These are phyloP conservation scores for Cladorrhinum samala DNA, from an alignment of 495 filamentous ascomycete species.

Conservation along the genomic window DNA sequence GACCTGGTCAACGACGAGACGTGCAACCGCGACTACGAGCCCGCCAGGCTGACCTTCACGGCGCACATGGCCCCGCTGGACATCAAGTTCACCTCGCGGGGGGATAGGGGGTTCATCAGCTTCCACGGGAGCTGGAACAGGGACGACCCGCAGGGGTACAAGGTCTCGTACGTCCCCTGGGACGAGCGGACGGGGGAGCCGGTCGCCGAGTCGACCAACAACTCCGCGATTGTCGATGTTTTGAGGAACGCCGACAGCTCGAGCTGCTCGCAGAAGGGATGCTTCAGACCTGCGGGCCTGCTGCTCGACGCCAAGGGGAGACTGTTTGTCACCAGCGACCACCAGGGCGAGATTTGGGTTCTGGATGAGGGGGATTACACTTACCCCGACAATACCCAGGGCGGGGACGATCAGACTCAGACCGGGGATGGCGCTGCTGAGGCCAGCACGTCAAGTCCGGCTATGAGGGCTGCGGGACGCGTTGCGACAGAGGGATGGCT, in stretches of 20 bases:
- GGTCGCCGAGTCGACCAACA: constrained; percentile 32
- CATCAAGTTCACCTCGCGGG: constrained; percentile 42
- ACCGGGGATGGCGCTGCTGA: constrained; percentile 1
- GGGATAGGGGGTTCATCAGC: constrained; percentile 26
- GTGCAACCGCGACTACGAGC: constrained; percentile 34
- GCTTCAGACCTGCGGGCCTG: constrained; percentile 53
- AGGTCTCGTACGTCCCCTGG: constrained; percentile 43
- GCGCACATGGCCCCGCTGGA: constrained; percentile 59
- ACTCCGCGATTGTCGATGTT: constrained; percentile 40
- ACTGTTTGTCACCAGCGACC: constrained; percentile 52
- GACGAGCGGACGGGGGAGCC: constrained; percentile 33
- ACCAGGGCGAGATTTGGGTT: constrained; percentile 54
- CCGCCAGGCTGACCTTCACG: constrained; percentile 49
- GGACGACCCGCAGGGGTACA: constrained; percentile 49
- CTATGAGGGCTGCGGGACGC: neutral
- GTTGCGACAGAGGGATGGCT: constrained; percentile 4
- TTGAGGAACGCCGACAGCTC: constrained; percentile 42
- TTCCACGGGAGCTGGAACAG: constrained; percentile 51
- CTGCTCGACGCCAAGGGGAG: constrained; percentile 42
- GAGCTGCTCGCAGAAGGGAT: constrained; percentile 37
- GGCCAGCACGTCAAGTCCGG: neutral
- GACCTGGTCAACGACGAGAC: constrained; percentile 36
- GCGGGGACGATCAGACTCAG: neutral
- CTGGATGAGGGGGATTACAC: constrained; percentile 18
- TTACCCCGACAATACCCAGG: neutral